These are phyloP conservation scores for Anethum foeniculum DNA, from an alignment of 140 eudicot species.

Conservation along the genomic window DNA sequence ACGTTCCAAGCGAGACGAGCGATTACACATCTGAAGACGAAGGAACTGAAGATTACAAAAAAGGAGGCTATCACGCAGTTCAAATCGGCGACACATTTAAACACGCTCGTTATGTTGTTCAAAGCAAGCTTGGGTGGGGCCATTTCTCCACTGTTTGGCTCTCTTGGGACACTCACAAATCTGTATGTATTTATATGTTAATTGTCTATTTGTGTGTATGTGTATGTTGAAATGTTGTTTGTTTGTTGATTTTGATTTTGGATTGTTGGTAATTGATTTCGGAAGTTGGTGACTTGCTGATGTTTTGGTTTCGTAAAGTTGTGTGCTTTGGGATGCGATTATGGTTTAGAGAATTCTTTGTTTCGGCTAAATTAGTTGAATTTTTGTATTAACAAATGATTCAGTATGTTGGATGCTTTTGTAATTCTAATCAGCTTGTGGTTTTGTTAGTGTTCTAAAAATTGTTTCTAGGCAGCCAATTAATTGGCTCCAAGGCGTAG, in stretches of 20 bases:
- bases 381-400: no score
- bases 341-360: neutral
- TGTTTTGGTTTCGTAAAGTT: neutral
- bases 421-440: no score
- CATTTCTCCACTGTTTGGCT: constrained; percentile 95
- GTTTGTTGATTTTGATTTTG: neutral
- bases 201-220: neutral
- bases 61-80: constrained; percentile 77
- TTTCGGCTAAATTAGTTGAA: neutral
- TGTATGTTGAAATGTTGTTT: neutral
- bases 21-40: constrained; percentile 79
- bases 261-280: neutral
- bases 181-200: constrained; percentile 26
- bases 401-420: neutral
- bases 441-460: no score
- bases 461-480: no score
- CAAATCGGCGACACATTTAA: constrained; percentile 63
- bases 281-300: neutral
- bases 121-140: constrained; percentile 91
- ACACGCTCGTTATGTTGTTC: constrained; percentile 68
- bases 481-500: no score
- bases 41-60: constrained; percentile 78
- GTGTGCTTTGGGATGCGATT: neutral
- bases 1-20: constrained; percentile 46
- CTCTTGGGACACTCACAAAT: constrained; percentile 71